A percentile compares a stretch with the other conserved stretches of the same genome.
These are phyloP conservation scores for Clohesyomyces aquaticus DNA, from an alignment of 495 filamentous ascomycete genomes.

Conservation along the genomic window DNA sequence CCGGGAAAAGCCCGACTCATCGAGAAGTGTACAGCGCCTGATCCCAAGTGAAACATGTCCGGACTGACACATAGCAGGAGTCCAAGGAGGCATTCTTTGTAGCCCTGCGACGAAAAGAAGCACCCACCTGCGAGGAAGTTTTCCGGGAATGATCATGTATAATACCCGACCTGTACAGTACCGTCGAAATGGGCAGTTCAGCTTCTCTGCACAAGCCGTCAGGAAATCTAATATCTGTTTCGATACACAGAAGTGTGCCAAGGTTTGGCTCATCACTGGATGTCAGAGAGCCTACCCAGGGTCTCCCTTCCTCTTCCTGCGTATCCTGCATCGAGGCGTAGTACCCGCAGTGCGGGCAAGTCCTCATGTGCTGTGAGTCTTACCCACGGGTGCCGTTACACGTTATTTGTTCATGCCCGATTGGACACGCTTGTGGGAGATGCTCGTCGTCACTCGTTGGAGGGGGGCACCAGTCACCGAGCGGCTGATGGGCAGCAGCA, in stretches of 20 bases:
- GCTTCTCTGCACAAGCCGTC: not conserved
- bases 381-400: too few species aligned
- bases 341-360: too few species aligned
- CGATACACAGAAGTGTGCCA: not conserved
- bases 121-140: conserved; percentile 49
- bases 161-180: not conserved
- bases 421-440: too few species aligned
- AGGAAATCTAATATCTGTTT: not conserved
- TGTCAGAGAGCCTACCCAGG: too few species aligned
- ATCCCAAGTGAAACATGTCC: not conserved
- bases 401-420: too few species aligned
- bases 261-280: not conserved
- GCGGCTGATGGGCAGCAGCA: not conserved
- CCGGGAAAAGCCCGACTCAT: conserved; percentile 86
- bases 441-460: too few species aligned
- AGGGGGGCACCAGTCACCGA: too few species aligned
- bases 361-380: too few species aligned
- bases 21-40: conserved; percentile 69
- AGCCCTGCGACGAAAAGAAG: conserved; percentile 63
- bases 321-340: too few species aligned
- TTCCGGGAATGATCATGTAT: conserved; percentile 38
- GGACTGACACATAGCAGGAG: conserved; percentile 62
- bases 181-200: too few species aligned
- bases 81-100: conserved; percentile 90
- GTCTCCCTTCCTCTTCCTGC: too few species aligned